phyloP scores from a whole-genome alignment of 306 rosid species.

The Pueraria montana region DNA sequence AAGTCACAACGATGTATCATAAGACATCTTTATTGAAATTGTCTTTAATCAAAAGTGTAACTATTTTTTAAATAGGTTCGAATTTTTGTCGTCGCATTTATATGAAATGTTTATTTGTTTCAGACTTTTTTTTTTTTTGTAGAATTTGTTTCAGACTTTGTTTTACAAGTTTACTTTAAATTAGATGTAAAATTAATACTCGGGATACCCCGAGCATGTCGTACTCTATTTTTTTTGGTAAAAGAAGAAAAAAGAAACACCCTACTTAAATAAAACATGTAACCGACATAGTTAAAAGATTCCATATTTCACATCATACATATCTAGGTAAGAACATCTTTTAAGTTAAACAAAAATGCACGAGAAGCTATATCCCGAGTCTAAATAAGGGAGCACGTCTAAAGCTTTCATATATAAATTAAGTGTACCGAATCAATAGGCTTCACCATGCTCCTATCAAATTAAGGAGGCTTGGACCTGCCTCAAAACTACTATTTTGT shows the following conservation, averaged over 20 bases:
- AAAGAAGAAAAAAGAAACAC: not conserved
- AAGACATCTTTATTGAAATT: not conserved
- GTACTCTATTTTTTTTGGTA: not conserved
- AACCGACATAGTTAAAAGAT: not conserved
- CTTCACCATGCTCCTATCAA: not conserved
- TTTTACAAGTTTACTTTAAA: not conserved
- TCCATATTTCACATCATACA: not conserved
- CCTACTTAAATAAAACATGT: not conserved
- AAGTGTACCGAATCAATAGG: not conserved
- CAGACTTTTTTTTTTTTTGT: not conserved
- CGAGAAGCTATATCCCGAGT: not conserved
- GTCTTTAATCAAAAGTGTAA: not conserved
- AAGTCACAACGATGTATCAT: not conserved
- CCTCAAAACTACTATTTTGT: not conserved
- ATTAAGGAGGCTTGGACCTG: too few relatives aligned
- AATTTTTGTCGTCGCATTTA: not conserved
- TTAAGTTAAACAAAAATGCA: not conserved
- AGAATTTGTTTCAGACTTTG: not conserved
- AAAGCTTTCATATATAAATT: not conserved
- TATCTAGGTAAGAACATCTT: not conserved
- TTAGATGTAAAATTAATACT: not conserved
- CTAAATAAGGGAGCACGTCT: not conserved
- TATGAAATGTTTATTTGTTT: not conserved
- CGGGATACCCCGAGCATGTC: not conserved
- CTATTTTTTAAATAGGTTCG: not conserved